Percentiles rank a stretch among this genome's conserved stretches.
Conservation (phyloP, 148 eudicot genomes). For the Vaccinium darrowii region DNA sequence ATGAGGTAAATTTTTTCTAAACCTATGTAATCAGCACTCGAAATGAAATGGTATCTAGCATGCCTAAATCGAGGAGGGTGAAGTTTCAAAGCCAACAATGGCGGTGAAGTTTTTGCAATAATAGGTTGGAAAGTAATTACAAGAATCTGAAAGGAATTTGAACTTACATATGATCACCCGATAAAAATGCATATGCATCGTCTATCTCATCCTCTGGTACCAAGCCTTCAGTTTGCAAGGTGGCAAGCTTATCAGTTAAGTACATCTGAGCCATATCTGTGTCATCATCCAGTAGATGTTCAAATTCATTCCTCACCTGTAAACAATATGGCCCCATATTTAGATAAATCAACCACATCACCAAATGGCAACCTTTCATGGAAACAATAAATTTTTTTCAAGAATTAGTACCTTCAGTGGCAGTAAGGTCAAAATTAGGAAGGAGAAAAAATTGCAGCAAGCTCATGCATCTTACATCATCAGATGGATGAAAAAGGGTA, state of each 20-base stretch:
- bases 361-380: background rate
- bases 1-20: background rate
- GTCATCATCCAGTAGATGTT: constrained; percentile 13
- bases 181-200: background rate
- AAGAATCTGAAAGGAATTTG: background rate
- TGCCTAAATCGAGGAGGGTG: background rate
- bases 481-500: background rate
- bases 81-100: background rate
- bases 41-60: background rate
- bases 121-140: background rate
- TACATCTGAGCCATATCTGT: constrained; percentile 10
- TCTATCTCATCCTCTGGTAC: background rate
- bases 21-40: background rate
- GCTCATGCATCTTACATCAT: background rate
- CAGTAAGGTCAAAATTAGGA: background rate
- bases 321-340: background rate
- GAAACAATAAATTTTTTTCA: background rate
- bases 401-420: background rate
- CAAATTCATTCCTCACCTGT: constrained; percentile 6
- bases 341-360: background rate
- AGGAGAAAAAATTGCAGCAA: background rate
- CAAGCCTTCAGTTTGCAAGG: background rate
- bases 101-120: background rate
- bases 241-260: background rate
- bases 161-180: background rate